Evolutionary conservation across 495 filamentous ascomycete species (phyloP).

Genomic region (Evansstolkia leycettana): DNA sequence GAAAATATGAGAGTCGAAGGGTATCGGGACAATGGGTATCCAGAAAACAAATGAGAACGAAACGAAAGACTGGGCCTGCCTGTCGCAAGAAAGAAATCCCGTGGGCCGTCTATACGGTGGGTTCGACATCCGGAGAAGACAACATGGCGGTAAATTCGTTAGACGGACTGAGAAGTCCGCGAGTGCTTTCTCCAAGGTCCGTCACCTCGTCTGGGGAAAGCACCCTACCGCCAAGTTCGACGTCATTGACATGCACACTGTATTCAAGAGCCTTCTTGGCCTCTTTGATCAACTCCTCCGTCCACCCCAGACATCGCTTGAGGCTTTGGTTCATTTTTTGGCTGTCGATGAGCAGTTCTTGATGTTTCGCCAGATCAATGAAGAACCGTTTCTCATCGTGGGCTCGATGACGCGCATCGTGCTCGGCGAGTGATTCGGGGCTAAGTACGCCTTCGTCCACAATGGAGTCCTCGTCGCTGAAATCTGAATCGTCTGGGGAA

Average conservation of each 20-base stretch:
- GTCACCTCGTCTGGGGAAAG: constrained; percentile 53
- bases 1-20: neutral
- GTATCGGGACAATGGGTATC: neutral
- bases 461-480: constrained; percentile 35
- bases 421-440: constrained; percentile 24
- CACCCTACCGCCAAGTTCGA: constrained; percentile 74
- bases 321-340: constrained; percentile 91
- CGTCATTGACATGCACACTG: constrained; percentile 57
- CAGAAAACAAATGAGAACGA: neutral
- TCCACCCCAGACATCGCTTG: constrained; percentile 73
- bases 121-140: constrained; percentile 1
- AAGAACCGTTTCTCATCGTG: constrained; percentile 66
- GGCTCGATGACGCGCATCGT: constrained; percentile 28
- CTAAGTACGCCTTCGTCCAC: constrained; percentile 20
- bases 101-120: constrained; percentile 1
- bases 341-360: constrained; percentile 73
- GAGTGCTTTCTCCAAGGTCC: constrained; percentile 33
- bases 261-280: constrained; percentile 80
- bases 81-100: constrained; percentile 2
- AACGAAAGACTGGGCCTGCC: neutral
- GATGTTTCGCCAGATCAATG: constrained; percentile 78
- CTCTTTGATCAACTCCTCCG: constrained; percentile 80
- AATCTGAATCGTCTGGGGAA: constrained; percentile 32
- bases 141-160: constrained; percentile 7
- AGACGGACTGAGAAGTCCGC: constrained; percentile 22